These are phyloP conservation scores for Eucalyptus regnans DNA, from an alignment of 345 rosid species.

Conservation along the genomic window DNA sequence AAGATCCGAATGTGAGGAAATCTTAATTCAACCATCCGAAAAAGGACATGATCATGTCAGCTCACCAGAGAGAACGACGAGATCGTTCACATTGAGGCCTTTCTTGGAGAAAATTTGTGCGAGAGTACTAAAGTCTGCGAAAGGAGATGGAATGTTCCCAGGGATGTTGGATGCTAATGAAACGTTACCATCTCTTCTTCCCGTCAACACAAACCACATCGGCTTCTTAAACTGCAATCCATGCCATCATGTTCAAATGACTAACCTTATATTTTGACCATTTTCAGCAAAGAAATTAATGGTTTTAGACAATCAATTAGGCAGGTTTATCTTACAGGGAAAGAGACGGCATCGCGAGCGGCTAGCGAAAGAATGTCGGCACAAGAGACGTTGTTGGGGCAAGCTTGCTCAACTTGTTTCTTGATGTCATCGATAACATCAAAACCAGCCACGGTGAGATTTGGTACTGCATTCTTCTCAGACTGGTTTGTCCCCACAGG, in stretches of 20 bases:
- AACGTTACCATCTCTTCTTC: constrained; percentile 13
- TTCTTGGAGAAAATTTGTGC: background rate
- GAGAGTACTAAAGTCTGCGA: constrained; percentile 24
- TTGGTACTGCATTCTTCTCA: constrained; percentile 53
- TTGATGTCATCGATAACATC: constrained; percentile 56
- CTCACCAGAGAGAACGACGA: background rate
- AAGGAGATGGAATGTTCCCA: constrained; percentile 2
- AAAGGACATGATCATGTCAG: background rate
- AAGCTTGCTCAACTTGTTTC: constrained; percentile 19
- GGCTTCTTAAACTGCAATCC: constrained; percentile 24
- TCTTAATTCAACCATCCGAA: background rate
- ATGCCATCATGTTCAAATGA: background rate
- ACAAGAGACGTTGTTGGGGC: constrained; percentile 44
- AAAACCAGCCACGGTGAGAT: constrained; percentile 26
- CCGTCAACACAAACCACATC: constrained; percentile 40
- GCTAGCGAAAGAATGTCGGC: constrained; percentile 53
- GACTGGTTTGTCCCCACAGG: background rate
- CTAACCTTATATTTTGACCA: background rate
- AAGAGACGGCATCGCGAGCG: constrained; percentile 52
- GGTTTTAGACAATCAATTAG: background rate
- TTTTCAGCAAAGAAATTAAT: background rate
- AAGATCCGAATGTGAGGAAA: background rate
- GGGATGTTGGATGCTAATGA: background rate
- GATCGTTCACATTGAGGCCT: background rate
- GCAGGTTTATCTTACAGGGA: constrained; percentile 10